phyloP scores from a whole-genome alignment of 129 eudicot species.

The Saussurea involucrata region DNA sequence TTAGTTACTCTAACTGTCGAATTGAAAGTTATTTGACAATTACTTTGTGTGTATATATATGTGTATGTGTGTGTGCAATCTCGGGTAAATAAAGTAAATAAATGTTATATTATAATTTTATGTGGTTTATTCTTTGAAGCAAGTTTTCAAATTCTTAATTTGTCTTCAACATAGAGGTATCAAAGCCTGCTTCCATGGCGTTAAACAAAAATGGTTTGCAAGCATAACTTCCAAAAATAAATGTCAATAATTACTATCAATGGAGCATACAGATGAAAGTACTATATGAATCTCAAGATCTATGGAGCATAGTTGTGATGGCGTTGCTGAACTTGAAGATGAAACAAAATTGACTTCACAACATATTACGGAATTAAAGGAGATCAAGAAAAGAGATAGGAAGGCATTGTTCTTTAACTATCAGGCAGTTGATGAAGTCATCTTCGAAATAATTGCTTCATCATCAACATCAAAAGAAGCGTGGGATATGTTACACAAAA shows the following conservation, averaged over 20 bases:
- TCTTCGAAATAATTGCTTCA: background rate
- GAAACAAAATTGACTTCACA: background rate
- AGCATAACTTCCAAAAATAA: background rate
- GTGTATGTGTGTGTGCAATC: no score
- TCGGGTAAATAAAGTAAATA: no score
- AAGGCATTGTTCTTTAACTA: background rate
- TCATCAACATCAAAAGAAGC: background rate
- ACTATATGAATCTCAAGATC: constrained; percentile 1
- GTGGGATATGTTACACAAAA: background rate
- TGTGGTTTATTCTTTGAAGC: no score
- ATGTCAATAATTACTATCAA: background rate
- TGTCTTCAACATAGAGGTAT: no score
- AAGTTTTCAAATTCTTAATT: no score
- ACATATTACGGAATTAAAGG: background rate
- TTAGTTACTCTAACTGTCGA: no score
- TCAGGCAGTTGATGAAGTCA: background rate
- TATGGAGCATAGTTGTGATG: constrained; percentile 8
- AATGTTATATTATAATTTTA: no score
- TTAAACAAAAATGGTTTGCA: background rate
- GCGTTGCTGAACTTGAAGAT: background rate
- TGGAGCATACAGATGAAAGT: constrained; percentile 3
- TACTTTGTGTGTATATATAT: no score
- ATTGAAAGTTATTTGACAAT: no score
- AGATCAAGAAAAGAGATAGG: background rate
- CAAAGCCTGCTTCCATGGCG: no score